Conservation (phyloP, 331 rosid species). For the Malus hybrid region DNA sequence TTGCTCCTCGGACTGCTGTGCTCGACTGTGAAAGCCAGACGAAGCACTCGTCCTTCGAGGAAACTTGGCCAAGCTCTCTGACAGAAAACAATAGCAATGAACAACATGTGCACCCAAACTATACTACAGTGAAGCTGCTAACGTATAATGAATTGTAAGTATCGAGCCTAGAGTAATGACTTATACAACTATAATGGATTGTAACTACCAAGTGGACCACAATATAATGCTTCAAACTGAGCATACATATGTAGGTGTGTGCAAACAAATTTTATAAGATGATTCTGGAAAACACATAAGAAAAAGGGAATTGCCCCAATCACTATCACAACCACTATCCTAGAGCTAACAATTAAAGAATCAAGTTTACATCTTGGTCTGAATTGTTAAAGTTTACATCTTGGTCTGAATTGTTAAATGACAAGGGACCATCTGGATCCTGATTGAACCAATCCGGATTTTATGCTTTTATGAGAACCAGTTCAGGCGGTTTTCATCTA, state of each 20-base stretch:
- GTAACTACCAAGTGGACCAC: neutral
- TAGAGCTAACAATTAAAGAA: neutral
- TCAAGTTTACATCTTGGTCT: neutral
- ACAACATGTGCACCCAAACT: neutral
- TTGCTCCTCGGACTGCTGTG: slow-evolving; percentile 74
- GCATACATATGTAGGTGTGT: no score
- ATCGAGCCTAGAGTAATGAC: neutral
- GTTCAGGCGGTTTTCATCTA: neutral
- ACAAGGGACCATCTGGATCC: neutral
- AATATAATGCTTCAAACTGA: neutral
- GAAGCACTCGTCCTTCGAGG: slow-evolving; percentile 75
- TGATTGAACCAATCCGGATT: neutral
- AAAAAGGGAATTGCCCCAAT: neutral
- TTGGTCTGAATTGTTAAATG: neutral
- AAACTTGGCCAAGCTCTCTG: slow-evolving; percentile 92
- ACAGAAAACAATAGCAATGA: slow-evolving; percentile 4
- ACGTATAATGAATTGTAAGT: neutral
- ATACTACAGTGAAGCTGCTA: neutral
- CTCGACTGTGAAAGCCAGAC: slow-evolving; percentile 56
- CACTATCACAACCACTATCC: neutral
- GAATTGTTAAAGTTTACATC: neutral
- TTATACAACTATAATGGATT: neutral
- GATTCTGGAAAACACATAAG: no score
- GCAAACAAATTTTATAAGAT: no score
- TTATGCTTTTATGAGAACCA: neutral